phyloP scores from a whole-genome alignment of 2,329 filamentous ascomycete genomes.

The Fusarium irregulare region DNA sequence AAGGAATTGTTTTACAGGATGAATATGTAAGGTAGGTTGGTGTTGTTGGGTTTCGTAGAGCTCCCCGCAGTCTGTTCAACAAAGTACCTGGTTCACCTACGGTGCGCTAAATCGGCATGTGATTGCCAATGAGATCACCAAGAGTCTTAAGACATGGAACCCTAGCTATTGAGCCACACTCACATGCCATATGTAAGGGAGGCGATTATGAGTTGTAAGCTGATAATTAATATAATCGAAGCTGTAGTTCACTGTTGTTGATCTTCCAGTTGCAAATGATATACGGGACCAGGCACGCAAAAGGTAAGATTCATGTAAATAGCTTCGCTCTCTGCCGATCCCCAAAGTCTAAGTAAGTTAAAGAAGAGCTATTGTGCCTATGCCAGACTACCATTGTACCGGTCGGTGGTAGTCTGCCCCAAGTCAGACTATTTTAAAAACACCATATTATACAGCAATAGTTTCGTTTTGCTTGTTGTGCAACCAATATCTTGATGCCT shows the following conservation, averaged over 20 bases:
- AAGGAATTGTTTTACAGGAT: slow-evolving; percentile 13
- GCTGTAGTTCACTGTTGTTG: not conserved
- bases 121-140: slow-evolving; percentile 48
- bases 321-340: slow-evolving; percentile 1
- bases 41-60: slow-evolving; percentile 41
- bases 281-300: not conserved
- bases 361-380: slow-evolving; percentile 2
- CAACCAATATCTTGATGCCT: slow-evolving; percentile 6
- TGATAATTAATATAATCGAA: not conserved
- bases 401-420: not conserved
- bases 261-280: not conserved
- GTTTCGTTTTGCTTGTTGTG: slow-evolving; percentile 5
- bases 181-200: slow-evolving; percentile 14
- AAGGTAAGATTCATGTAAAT: not conserved
- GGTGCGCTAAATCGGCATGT: slow-evolving; percentile 46
- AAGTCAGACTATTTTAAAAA: slow-evolving; percentile 11
- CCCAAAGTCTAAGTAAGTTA: slow-evolving; percentile 12
- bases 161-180: slow-evolving; percentile 18
- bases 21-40: slow-evolving; percentile 29
- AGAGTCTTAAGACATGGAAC: slow-evolving; percentile 26
- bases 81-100: slow-evolving; percentile 23
- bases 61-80: slow-evolving; percentile 42
- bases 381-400: not conserved
- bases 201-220: not conserved
- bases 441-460: slow-evolving; percentile 32